Evolutionary conservation across 768 basidiomycete genomes (phyloP), one percentile per base, ranked within the genome.

Genomic region (Mycena sanguinolenta): DNA sequence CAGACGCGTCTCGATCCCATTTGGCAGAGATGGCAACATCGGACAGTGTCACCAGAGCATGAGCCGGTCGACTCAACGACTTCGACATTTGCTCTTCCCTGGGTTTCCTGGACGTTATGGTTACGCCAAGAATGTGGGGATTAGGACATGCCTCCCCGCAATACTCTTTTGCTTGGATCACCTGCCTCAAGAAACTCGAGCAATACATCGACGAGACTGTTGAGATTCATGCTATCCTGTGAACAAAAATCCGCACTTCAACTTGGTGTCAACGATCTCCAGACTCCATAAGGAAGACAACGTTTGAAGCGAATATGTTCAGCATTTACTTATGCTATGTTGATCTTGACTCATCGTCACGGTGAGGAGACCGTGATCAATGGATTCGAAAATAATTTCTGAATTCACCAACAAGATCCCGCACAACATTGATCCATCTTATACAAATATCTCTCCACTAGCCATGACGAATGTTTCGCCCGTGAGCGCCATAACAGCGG

Each of bases 391-490:
- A 34, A 34, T 10, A 34, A 34, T 10, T n/a, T n/a, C n/a, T n/a
- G n/a, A 34, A 34, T 34, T 34, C 32, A 5, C 32, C 32, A 34
- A 5, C 32, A 5, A 10, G 10, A 34, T 34, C 6, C 6, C 10
- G 32, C 32, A 34, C 32, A 5, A 34, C 32, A 34, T 4, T 10
- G 6, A 34, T 34, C 44, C 44, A 23, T 17, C 16, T 46, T 49
- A 73, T 23, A 75, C 30, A 32, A 63, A 76, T 21, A 83, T 64
- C 13, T 81, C 73, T 38, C 85, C 86, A 19, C 76, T 79, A 4
- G 79, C 79, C 32, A 86, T 69, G 19, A 82, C 54, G 14, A 72
- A 73, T 9, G 79, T 77, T 57, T 84, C 73, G 49, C 86, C 87
- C 38, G 74, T 77, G 39, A 88, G 66, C 30, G 60, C 79, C 17